These are phyloP conservation scores for Pilatotrama ljubarskyi DNA, from an alignment of 768 basidiomycete genomes.

Conservation along the genomic window DNA sequence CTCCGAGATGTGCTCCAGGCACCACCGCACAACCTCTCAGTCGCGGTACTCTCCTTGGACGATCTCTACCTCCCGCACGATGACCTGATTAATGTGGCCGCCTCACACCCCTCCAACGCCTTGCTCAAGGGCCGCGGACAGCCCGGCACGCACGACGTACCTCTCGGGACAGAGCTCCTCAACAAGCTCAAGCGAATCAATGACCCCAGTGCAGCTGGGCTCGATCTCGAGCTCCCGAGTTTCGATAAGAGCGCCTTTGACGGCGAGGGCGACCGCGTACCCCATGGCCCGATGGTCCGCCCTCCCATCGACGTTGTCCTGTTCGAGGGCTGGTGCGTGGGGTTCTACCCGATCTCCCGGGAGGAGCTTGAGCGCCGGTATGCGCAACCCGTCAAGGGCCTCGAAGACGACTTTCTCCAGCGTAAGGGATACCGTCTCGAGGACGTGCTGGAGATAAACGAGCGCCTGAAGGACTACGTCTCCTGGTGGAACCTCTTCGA, in stretches of 20 bases:
- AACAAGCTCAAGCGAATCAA: conserved; percentile 47
- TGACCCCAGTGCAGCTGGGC: neutral
- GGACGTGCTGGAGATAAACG: conserved; percentile 66
- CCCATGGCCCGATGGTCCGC: conserved; percentile 45
- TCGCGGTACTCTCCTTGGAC: conserved; percentile 74
- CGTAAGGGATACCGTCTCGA: conserved; percentile 43
- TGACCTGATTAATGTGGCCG: conserved; percentile 56
- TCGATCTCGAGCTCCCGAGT: conserved; percentile 58
- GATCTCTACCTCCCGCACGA: conserved; percentile 84
- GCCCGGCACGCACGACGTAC: conserved; percentile 89
- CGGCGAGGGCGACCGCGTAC: conserved; percentile 83
- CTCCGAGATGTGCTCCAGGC: conserved; percentile 43
- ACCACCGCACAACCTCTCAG: conserved; percentile 51
- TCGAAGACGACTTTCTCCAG: conserved; percentile 34
- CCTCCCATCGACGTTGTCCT: conserved; percentile 77
- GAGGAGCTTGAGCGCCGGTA: conserved; percentile 57
- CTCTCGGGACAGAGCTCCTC: conserved; percentile 59
- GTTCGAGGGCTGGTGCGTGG: conserved; percentile 95
- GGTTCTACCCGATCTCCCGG: conserved; percentile 66
- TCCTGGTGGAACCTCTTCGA: conserved; percentile 72
- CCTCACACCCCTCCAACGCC: conserved; percentile 53
- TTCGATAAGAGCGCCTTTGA: conserved; percentile 85
- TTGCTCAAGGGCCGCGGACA: conserved; percentile 85
- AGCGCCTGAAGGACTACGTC: conserved; percentile 56
- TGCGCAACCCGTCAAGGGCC: conserved; percentile 36